Evolutionary conservation across 805 yeast species (phyloP).

Genomic region (Saccharomycopsis capsularis): DNA sequence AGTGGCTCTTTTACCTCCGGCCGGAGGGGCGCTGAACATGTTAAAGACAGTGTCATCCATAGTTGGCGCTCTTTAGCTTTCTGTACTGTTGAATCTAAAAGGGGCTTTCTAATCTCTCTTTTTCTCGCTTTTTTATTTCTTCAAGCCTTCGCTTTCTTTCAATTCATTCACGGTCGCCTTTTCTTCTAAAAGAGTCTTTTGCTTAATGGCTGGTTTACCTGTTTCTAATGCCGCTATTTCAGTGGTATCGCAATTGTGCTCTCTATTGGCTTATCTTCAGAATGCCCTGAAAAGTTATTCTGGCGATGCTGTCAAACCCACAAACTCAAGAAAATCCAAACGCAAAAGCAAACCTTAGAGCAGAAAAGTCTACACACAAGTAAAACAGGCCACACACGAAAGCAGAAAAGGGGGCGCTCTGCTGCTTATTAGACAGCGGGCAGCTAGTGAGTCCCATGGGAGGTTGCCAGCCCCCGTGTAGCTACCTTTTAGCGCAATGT

Average conservation of each 20-base stretch:
- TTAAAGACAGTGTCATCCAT: slow-evolving; percentile 12
- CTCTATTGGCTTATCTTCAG: neutral
- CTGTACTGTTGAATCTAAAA: neutral
- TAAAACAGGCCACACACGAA: neutral
- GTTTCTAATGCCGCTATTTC: too few relatives aligned
- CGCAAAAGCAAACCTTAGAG: too few relatives aligned
- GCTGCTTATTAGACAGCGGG: neutral
- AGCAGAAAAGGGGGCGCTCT: too few relatives aligned
- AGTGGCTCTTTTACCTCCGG: neutral
- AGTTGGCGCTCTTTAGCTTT: neutral
- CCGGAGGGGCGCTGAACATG: slow-evolving; percentile 8
- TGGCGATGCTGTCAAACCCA: neutral
- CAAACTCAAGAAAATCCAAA: neutral
- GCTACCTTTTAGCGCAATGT: too few relatives aligned
- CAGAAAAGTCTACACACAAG: too few relatives aligned
- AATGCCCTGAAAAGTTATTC: neutral
- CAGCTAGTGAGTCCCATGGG: neutral
- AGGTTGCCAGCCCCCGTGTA: neutral
- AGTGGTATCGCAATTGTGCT: too few relatives aligned
- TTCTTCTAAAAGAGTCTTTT: too few relatives aligned
- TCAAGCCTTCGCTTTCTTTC: too few relatives aligned
- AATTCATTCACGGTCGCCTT: too few relatives aligned
- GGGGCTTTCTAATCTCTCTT: neutral
- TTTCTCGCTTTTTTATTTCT: too few relatives aligned
- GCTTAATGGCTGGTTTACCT: too few relatives aligned